These are phyloP conservation scores for Coffea canephora DNA, from an alignment of 257 asterid species.

Conservation along the genomic window DNA sequence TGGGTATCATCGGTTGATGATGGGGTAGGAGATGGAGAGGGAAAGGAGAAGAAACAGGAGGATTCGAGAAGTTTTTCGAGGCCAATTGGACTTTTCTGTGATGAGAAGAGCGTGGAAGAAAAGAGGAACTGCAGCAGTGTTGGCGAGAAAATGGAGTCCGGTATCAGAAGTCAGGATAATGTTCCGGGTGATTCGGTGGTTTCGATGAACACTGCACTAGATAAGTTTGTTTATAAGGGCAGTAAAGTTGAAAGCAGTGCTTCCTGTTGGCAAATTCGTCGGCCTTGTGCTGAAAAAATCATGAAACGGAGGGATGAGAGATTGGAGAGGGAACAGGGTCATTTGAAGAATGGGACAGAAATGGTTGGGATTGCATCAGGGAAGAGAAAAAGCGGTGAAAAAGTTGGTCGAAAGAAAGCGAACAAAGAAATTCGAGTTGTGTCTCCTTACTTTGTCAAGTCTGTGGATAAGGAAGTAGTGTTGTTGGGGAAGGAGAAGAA, in stretches of 20 bases:
- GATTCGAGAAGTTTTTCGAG: neutral
- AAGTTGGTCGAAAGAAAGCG: neutral
- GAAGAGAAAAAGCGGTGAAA: neutral
- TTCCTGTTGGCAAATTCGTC: neutral
- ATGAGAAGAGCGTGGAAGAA: neutral
- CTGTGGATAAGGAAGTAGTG: neutral
- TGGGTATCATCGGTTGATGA: too few relatives aligned
- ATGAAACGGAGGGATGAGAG: too few relatives aligned
- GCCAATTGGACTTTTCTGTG: neutral
- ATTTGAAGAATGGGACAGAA: neutral
- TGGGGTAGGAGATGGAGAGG: too few relatives aligned
- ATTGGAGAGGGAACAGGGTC: neutral
- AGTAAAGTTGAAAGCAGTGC: constrained; percentile 5
- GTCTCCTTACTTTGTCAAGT: constrained; percentile 15
- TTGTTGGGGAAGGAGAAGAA: too few relatives aligned
- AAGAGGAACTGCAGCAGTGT: neutral
- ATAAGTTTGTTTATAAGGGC: constrained; percentile 25
- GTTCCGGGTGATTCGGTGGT: neutral
- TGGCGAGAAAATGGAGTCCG: neutral
- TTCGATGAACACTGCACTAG: neutral
- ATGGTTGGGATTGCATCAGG: neutral
- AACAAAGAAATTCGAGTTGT: constrained; percentile 17
- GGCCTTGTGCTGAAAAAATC: neutral
- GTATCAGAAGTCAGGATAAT: too few relatives aligned
- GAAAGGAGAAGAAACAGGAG: too few relatives aligned